Evolutionary conservation across 352 stramenopile species (phyloP).

Genomic region (Pythium folliculosum): DNA sequence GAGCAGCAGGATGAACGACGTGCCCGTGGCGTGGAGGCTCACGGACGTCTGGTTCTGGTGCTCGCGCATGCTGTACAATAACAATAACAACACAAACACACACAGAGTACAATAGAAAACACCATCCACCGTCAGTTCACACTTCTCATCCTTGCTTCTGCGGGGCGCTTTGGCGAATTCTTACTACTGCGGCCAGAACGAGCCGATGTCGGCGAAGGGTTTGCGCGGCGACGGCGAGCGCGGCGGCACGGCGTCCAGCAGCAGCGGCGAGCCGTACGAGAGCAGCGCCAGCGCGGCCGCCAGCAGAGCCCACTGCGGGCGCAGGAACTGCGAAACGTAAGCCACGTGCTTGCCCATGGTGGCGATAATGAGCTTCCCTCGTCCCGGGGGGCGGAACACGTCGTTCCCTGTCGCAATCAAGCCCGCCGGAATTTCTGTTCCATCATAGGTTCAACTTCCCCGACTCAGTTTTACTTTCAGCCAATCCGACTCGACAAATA

Average conservation of each 20-base stretch:
- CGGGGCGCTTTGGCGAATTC: too few relatives aligned
- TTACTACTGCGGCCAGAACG: conserved; percentile 58
- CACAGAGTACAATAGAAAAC: background rate
- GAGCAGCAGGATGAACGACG: conserved; percentile 40
- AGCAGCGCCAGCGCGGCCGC: conserved; percentile 33
- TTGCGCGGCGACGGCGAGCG: conserved; percentile 37
- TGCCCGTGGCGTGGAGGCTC: conserved; percentile 45
- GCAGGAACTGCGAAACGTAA: conserved; percentile 26
- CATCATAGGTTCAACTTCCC: background rate
- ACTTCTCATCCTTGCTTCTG: too few relatives aligned
- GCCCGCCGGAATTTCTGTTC: too few relatives aligned
- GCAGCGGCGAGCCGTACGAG: conserved; percentile 25
- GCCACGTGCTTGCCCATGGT: conserved; percentile 32
- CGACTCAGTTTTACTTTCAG: background rate
- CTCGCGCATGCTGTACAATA: conserved; percentile 31
- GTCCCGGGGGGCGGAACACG: too few relatives aligned
- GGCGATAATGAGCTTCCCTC: background rate
- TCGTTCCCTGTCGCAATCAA: too few relatives aligned
- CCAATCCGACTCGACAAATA: background rate
- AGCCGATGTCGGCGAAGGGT: conserved; percentile 39
- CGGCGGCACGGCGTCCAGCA: conserved; percentile 26
- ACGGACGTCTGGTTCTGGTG: conserved; percentile 52
- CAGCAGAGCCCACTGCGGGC: conserved; percentile 38
- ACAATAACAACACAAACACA: conserved; percentile 1
- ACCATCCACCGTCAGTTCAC: background rate